phyloP scores from a whole-genome alignment of 2,329 filamentous ascomycete species.

The Penicillium paneum region DNA sequence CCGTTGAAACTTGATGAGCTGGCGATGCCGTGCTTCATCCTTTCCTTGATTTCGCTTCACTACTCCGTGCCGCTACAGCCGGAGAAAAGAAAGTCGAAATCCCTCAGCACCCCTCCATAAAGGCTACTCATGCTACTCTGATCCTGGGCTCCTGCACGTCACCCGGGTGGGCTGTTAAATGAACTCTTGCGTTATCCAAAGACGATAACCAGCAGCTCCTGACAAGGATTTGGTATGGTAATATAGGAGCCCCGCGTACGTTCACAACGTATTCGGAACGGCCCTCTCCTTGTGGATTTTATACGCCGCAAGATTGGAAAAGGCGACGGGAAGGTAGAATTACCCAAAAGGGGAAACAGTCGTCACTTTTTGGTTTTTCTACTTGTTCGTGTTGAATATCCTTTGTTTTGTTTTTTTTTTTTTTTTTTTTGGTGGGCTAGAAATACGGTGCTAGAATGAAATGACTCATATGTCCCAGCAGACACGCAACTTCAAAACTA shows the following conservation, averaged over 20 bases:
- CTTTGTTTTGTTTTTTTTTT: background rate
- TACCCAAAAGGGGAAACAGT: background rate
- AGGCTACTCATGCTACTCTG: background rate
- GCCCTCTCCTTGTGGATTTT: background rate
- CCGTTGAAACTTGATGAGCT: conserved; percentile 19
- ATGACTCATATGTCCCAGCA: background rate
- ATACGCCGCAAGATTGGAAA: background rate
- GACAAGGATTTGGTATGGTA: background rate
- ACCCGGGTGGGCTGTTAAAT: background rate
- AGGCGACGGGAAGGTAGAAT: background rate
- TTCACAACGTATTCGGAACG: background rate
- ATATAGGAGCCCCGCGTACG: background rate
- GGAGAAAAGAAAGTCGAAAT: background rate
- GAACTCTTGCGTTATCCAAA: background rate
- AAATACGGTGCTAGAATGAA: background rate
- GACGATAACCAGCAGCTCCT: background rate
- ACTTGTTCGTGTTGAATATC: background rate
- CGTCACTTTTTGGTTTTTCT: background rate
- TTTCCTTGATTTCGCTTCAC: conserved; percentile 13
- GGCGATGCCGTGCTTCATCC: conserved; percentile 18
- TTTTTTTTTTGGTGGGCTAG: too few species aligned
- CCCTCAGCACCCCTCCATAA: conserved; percentile 3
- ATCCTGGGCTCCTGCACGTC: conserved; percentile 1
- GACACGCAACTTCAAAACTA: conserved; percentile 1
- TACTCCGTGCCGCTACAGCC: conserved; percentile 9